These are phyloP conservation scores for Paraglomus occultum DNA, from an alignment of 192 early-diverging fungal species.

Conservation along the genomic window DNA sequence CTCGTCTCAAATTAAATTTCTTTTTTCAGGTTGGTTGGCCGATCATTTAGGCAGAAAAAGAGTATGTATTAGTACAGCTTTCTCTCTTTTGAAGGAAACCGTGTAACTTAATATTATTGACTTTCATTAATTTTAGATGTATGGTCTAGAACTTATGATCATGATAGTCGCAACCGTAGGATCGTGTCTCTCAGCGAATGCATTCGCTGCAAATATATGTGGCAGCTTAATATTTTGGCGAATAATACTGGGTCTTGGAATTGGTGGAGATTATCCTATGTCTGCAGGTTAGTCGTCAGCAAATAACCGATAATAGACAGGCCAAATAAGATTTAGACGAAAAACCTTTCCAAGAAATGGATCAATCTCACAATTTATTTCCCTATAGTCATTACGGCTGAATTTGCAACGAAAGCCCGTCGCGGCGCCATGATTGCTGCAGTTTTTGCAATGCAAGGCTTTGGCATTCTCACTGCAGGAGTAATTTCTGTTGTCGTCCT, in stretches of 20 bases:
- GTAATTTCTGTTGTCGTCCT: slow-evolving; percentile 69
- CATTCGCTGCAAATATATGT: slow-evolving; percentile 60
- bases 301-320: background rate
- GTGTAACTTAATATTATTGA: background rate
- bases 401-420: slow-evolving; percentile 76
- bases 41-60: slow-evolving; percentile 87
- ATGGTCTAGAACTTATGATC: slow-evolving; percentile 88
- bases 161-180: slow-evolving; percentile 86
- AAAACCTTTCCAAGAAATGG: background rate
- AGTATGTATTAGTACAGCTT: background rate
- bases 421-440: slow-evolving; percentile 82
- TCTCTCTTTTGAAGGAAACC: too few relatives aligned
- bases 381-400: slow-evolving; percentile 80
- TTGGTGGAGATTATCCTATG: slow-evolving; percentile 96
- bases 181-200: slow-evolving; percentile 69
- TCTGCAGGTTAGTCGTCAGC: slow-evolving; percentile 57
- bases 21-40: slow-evolving; percentile 61
- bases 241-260: slow-evolving; percentile 85
- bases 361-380: slow-evolving; percentile 46
- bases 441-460: slow-evolving; percentile 93
- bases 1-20: too few relatives aligned
- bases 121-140: slow-evolving; percentile 50
- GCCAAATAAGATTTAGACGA: background rate
- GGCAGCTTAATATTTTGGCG: slow-evolving; percentile 83
- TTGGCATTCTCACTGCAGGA: slow-evolving; percentile 80